Percentiles rank a stretch among this genome's conserved stretches.
These are phyloP conservation scores for Centrapalus pauciflorus DNA, from an alignment of 129 eudicot genomes.

Conservation along the genomic window DNA sequence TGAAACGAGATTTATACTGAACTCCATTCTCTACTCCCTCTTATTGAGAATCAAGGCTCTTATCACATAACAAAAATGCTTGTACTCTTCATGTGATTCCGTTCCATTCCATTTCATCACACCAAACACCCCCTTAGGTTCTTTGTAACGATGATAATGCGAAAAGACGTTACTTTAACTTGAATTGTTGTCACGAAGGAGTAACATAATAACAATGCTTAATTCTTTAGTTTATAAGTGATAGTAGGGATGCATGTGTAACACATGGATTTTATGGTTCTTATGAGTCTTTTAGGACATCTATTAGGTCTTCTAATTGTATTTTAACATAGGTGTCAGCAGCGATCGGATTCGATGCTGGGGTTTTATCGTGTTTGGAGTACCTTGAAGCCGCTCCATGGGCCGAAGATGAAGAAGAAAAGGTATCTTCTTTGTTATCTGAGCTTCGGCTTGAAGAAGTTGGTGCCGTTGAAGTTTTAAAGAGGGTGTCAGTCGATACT, in stretches of 20 bases:
- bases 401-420: constrained; percentile 95
- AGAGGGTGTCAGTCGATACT: constrained; percentile 63
- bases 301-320: background rate
- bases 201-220: background rate
- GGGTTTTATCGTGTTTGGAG: constrained; percentile 90
- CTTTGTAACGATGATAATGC: background rate
- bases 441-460: constrained; percentile 83
- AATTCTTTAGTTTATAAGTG: too few relatives aligned
- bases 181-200: background rate
- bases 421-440: constrained; percentile 71
- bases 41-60: too few relatives aligned
- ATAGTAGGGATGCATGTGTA: background rate
- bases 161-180: background rate
- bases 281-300: background rate
- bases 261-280: background rate
- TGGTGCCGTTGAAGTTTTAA: constrained; percentile 73
- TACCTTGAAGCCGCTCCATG: constrained; percentile 98
- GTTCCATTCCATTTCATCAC: too few relatives aligned
- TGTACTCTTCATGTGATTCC: too few relatives aligned
- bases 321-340: constrained; percentile 56
- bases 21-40: too few relatives aligned
- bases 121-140: background rate
- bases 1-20: too few relatives aligned
- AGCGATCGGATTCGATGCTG: constrained; percentile 92
- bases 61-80: too few relatives aligned